A percentile compares a stretch with the other conserved stretches of the same genome.
phyloP scores from a whole-genome alignment of 2,329 filamentous ascomycete genomes.

The Colletotrichum liaoningense region DNA sequence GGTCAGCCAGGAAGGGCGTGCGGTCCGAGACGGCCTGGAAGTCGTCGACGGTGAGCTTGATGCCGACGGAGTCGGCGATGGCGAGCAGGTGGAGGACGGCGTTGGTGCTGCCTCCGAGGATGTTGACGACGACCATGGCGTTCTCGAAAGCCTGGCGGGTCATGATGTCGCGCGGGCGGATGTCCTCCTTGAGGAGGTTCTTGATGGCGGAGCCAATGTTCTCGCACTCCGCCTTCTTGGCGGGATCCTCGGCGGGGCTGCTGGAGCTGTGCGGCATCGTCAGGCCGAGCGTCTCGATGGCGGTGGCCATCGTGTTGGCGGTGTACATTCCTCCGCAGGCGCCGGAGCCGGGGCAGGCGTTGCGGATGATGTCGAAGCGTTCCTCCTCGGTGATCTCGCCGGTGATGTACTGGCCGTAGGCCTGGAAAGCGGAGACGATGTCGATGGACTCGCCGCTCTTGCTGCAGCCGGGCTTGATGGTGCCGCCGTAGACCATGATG shows the following conservation, averaged over 20 bases:
- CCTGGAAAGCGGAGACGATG: constrained; percentile 97
- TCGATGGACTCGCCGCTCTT: constrained; percentile 82
- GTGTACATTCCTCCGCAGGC: constrained; percentile 93
- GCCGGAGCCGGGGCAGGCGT: constrained; percentile 79
- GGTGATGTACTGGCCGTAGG: constrained; percentile 93
- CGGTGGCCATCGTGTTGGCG: constrained; percentile 92
- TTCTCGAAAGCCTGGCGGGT: constrained; percentile 86
- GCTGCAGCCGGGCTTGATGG: constrained; percentile 91
- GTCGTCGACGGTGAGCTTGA: constrained; percentile 87
- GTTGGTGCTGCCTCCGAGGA: constrained; percentile 87
- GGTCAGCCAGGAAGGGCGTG: constrained; percentile 82
- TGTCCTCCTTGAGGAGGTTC: constrained; percentile 80
- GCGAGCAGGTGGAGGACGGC: constrained; percentile 87
- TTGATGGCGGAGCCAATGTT: constrained; percentile 79
- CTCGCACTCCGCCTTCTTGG: constrained; percentile 80
- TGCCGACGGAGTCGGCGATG: constrained; percentile 83
- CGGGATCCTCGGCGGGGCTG: constrained; percentile 78
- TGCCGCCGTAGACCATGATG: constrained; percentile 97
- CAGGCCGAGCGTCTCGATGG: constrained; percentile 92
- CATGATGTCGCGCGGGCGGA: constrained; percentile 81
- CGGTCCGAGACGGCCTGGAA: constrained; percentile 86
- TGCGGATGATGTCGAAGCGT: constrained; percentile 92
- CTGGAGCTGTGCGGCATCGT: constrained; percentile 86
- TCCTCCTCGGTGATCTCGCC: constrained; percentile 92
- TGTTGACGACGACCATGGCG: constrained; percentile 85